A percentile compares a stretch with the other conserved stretches of the same genome.
These are phyloP conservation scores for Scheffersomyces lignosus DNA, from an alignment of 805 yeast species.

Conservation along the genomic window DNA sequence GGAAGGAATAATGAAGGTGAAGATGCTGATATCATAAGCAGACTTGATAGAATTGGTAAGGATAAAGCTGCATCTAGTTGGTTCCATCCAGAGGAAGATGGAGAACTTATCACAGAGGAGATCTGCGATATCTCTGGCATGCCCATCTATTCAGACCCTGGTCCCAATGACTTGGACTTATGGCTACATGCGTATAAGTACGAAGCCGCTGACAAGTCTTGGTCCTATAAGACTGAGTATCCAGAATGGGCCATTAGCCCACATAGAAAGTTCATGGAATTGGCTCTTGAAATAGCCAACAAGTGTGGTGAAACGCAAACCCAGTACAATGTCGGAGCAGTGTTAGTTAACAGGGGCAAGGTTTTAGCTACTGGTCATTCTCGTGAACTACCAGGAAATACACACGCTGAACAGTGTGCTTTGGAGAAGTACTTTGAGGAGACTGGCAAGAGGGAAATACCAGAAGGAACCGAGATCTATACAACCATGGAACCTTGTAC, in stretches of 20 bases:
- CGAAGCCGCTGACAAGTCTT: conserved; percentile 53
- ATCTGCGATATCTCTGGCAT: conserved; percentile 66
- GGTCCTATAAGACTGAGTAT: conserved; percentile 74
- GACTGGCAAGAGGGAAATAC: conserved; percentile 45
- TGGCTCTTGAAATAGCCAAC: conserved; percentile 75
- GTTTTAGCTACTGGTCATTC: conserved; percentile 84
- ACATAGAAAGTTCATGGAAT: conserved; percentile 62
- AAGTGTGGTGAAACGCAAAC: conserved; percentile 81
- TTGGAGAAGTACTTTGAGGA: conserved; percentile 63
- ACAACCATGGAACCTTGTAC: conserved; percentile 99
- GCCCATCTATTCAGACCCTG: conserved; percentile 82
- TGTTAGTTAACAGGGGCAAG: conserved; percentile 59
- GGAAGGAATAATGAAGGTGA: conserved; percentile 64
- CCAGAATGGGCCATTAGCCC: conserved; percentile 81
- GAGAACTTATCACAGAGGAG: conserved; percentile 61
- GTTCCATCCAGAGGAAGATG: conserved; percentile 57
- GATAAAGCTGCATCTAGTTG: conserved; percentile 65
- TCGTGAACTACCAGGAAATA: conserved; percentile 88
- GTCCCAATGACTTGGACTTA: conserved; percentile 78
- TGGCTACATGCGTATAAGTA: conserved; percentile 92
- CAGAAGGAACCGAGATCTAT: conserved; percentile 76
- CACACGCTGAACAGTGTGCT: conserved; percentile 97
- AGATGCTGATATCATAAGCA: conserved; percentile 44
- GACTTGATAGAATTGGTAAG: conserved; percentile 70
- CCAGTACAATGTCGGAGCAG: conserved; percentile 94